Conservation (phyloP, 1,284 basidiomycete species). For the Mycosarcoma maydis region DNA sequence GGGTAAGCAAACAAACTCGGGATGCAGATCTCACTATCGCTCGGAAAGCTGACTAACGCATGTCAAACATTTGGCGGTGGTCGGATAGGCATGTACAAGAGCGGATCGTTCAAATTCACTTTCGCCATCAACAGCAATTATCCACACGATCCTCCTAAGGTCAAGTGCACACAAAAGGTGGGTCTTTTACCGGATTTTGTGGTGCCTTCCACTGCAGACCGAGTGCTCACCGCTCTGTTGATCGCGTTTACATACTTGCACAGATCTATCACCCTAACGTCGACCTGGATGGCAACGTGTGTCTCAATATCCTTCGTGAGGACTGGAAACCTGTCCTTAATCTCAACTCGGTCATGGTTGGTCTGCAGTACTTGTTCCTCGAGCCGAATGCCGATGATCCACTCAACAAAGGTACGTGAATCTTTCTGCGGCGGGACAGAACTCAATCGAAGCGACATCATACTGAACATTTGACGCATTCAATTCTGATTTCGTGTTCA, state of each 20-base stretch:
- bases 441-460: not conserved
- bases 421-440: not conserved
- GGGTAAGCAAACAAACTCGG: constrained; percentile 71
- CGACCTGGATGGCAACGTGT: constrained; percentile 93
- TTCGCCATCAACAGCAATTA: constrained; percentile 97
- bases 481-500: not conserved
- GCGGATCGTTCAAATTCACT: constrained; percentile 90
- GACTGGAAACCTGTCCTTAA: constrained; percentile 99
- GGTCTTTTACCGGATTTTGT: constrained; percentile 59
- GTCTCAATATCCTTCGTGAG: constrained; percentile 90
- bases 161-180: constrained; percentile 94
- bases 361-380: constrained; percentile 95
- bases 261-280: constrained; percentile 99
- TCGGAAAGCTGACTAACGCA: too few species aligned
- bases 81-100: constrained; percentile 91
- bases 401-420: constrained; percentile 85
- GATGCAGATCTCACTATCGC: too few species aligned
- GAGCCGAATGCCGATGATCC: constrained; percentile 99
- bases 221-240: too few species aligned
- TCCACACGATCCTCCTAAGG: constrained; percentile 98
- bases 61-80: not conserved
- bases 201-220: too few species aligned
- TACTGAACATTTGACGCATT: not conserved
- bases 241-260: not conserved
- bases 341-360: constrained; percentile 95